Evolutionary conservation across 192 early-diverging fungal genomes (phyloP).

Genomic region (Linnemannia zychae): DNA sequence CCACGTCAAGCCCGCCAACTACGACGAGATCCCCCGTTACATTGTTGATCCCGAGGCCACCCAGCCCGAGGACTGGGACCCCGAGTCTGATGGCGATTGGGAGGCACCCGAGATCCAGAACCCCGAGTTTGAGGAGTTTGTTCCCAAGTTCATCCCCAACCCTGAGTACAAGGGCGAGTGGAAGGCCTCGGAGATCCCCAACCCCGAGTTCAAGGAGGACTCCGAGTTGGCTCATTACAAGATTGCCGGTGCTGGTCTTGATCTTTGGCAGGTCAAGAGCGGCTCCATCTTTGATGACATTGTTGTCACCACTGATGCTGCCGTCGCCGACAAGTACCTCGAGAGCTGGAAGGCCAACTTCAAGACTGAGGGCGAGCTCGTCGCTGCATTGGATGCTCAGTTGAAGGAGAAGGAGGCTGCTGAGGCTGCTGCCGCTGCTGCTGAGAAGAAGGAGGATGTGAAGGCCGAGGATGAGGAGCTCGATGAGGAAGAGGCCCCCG

Average conservation of each 20-base stretch:
- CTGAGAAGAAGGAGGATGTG: not conserved
- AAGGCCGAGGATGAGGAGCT: slow-evolving; percentile 39
- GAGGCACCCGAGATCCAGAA: slow-evolving; percentile 89
- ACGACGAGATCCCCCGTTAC: slow-evolving; percentile 82
- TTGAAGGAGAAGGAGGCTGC: slow-evolving; percentile 23
- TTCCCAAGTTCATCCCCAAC: slow-evolving; percentile 85
- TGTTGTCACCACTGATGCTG: slow-evolving; percentile 86
- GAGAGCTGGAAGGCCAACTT: slow-evolving; percentile 31
- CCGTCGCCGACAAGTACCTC: slow-evolving; percentile 76
- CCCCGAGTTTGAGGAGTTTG: slow-evolving; percentile 91
- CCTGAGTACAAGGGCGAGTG: slow-evolving; percentile 96
- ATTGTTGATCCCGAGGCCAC: slow-evolving; percentile 83
- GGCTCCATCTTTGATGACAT: slow-evolving; percentile 95
- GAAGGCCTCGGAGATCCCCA: slow-evolving; percentile 88
- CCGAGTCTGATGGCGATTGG: slow-evolving; percentile 98
- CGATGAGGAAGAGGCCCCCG: slow-evolving; percentile 73
- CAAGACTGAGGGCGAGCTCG: slow-evolving; percentile 20
- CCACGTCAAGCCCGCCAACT: slow-evolving; percentile 84
- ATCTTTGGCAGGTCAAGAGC: slow-evolving; percentile 97
- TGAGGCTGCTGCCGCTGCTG: not conserved
- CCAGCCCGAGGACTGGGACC: slow-evolving; percentile 93
- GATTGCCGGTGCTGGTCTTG: slow-evolving; percentile 90
- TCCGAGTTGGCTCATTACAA: slow-evolving; percentile 86
- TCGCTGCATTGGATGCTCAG: slow-evolving; percentile 24
- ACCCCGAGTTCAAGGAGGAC: slow-evolving; percentile 95